Evolutionary conservation across 208 protist genomes (phyloP).

Genomic region (Acanthamoeba culbertsoni): DNA sequence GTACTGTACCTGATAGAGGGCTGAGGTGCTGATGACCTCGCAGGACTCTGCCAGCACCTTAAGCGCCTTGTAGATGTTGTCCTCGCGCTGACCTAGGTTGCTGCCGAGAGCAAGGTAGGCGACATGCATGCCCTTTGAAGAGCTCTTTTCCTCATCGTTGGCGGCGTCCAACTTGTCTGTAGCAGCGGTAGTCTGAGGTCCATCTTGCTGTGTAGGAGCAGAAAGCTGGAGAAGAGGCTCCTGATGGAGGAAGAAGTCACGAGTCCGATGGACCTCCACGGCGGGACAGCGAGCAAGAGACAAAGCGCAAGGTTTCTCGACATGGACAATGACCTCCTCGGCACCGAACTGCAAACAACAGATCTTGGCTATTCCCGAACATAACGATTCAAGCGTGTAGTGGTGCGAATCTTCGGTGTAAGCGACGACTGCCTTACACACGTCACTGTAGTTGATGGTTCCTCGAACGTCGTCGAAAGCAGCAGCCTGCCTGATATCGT

Average conservation of each 20-base stretch:
- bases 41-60: not conserved
- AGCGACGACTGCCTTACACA: slow-evolving; percentile 66
- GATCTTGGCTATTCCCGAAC: slow-evolving; percentile 62
- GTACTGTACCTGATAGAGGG: not conserved
- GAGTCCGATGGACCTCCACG: slow-evolving; percentile 63
- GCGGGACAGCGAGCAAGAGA: slow-evolving; percentile 68
- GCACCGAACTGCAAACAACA: slow-evolving; percentile 17
- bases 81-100: slow-evolving; percentile 40
- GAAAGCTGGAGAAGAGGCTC: not conserved
- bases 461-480: slow-evolving; percentile 58
- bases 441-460: slow-evolving; percentile 69
- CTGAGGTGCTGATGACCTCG: slow-evolving; percentile 20
- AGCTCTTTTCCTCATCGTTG: not conserved
- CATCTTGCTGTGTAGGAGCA: not conserved
- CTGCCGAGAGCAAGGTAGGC: slow-evolving; percentile 38
- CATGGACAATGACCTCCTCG: slow-evolving; percentile 57
- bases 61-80: slow-evolving; percentile 49
- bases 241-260: slow-evolving; percentile 57
- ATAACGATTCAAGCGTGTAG: slow-evolving; percentile 70
- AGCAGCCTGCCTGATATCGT: slow-evolving; percentile 66
- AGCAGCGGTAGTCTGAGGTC: not conserved
- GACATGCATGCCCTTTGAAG: not conserved
- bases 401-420: slow-evolving; percentile 73
- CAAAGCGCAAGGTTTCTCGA: slow-evolving; percentile 69
- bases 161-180: not conserved